phyloP scores from a whole-genome alignment of 2,329 filamentous ascomycete genomes.

The Fusarium compactum region DNA sequence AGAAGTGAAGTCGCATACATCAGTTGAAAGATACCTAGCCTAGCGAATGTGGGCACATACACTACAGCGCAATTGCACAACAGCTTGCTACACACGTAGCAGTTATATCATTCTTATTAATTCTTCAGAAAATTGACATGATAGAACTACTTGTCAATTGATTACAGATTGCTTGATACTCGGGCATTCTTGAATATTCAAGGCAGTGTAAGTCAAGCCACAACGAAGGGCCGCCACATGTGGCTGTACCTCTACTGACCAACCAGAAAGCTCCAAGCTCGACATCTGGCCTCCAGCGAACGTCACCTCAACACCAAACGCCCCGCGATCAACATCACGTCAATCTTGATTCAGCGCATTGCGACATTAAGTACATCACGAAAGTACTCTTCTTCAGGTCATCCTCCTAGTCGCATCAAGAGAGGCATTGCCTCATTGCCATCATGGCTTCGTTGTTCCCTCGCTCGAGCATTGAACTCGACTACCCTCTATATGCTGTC shows the following conservation, averaged over 20 bases:
- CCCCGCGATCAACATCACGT: constrained; percentile 31
- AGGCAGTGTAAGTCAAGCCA: constrained; percentile 49
- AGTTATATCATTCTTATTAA: no score
- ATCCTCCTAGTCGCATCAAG: neutral
- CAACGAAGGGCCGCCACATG: constrained; percentile 17
- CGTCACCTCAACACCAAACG: constrained; percentile 31
- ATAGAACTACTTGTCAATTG: neutral
- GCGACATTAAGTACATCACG: neutral
- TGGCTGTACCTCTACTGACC: constrained; percentile 22
- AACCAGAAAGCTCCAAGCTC: constrained; percentile 41
- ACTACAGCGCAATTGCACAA: neutral
- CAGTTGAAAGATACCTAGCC: neutral
- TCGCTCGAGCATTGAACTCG: constrained; percentile 73
- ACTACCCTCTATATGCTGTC: constrained; percentile 87
- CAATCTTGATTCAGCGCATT: constrained; percentile 15
- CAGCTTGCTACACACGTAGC: neutral
- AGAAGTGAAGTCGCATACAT: neutral
- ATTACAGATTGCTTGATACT: neutral
- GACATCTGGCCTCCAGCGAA: constrained; percentile 45
- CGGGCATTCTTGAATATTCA: neutral
- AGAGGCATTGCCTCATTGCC: constrained; percentile 34
- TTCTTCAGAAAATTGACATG: neutral
- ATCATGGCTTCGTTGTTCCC: constrained; percentile 58
- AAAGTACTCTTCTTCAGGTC: neutral
- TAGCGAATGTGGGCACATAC: neutral